Percentiles rank a stretch among this genome's conserved stretches.
These are phyloP conservation scores for Claviceps pusilla DNA, from an alignment of 2,329 filamentous ascomycete species.

Conservation along the genomic window DNA sequence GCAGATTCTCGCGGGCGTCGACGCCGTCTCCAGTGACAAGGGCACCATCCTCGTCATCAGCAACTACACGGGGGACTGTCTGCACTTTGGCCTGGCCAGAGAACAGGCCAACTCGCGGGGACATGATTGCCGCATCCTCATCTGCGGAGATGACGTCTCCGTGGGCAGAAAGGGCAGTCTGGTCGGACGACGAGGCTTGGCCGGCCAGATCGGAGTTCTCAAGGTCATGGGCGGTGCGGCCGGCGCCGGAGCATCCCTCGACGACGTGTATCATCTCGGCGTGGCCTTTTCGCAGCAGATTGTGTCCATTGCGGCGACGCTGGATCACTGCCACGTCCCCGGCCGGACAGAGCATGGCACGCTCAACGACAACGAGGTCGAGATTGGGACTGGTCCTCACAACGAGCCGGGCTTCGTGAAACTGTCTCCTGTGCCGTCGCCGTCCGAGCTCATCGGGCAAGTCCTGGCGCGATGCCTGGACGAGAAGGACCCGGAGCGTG, in stretches of 20 bases:
- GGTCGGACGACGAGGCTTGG: conserved; percentile 46
- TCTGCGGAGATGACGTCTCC: conserved; percentile 51
- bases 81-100: conserved; percentile 46
- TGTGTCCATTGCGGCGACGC: conserved; percentile 41
- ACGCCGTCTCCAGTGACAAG: conserved; percentile 35
- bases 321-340: conserved; percentile 47
- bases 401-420: conserved; percentile 49
- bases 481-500: conserved; percentile 33
- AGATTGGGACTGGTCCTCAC: conserved; percentile 52
- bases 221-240: conserved; percentile 41
- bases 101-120: conserved; percentile 42
- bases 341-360: conserved; percentile 34
- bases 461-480: conserved; percentile 48
- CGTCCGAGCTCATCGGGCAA: conserved; percentile 35
- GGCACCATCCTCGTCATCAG: conserved; percentile 47
- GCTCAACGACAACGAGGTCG: conserved; percentile 36
- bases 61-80: conserved; percentile 50
- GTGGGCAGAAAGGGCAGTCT: conserved; percentile 42
- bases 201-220: conserved; percentile 44
- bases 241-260: conserved; percentile 30
- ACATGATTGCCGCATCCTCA: conserved; percentile 39
- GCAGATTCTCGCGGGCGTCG: conserved; percentile 45
- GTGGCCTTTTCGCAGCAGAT: conserved; percentile 34
- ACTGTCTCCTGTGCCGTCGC: conserved; percentile 34
- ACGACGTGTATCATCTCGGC: conserved; percentile 35